Conservation (phyloP, 2,329 filamentous ascomycete species). For the Orbilia blumenaviensis region DNA sequence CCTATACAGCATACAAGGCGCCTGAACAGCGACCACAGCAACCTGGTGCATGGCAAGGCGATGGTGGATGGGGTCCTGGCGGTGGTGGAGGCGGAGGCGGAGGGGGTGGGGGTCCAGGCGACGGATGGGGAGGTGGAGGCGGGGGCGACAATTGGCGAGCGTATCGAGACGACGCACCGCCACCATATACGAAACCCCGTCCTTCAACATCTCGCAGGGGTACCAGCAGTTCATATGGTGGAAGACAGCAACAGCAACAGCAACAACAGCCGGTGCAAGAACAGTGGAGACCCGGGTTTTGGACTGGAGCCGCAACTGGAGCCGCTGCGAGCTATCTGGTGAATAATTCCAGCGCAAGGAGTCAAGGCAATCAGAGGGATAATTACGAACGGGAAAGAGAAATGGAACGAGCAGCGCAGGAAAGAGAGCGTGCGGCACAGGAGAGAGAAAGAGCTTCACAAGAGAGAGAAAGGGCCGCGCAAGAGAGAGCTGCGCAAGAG, state of each 20-base stretch:
- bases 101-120: slow-evolving; percentile 32
- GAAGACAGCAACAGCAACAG: slow-evolving; percentile 9
- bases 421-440: slow-evolving; percentile 14
- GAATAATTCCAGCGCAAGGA: slow-evolving; percentile 20
- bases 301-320: slow-evolving; percentile 48
- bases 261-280: slow-evolving; percentile 22
- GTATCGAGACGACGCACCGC: slow-evolving; percentile 44
- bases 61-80: slow-evolving; percentile 8
- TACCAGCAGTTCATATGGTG: slow-evolving; percentile 8
- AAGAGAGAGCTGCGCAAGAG: background rate
- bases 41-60: slow-evolving; percentile 16
- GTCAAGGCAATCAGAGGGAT: slow-evolving; percentile 3
- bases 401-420: slow-evolving; percentile 4
- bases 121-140: slow-evolving; percentile 46
- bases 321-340: slow-evolving; percentile 31
- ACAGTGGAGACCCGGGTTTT: slow-evolving; percentile 49
- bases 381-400: slow-evolving; percentile 18
- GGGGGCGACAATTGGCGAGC: slow-evolving; percentile 48
- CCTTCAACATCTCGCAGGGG: slow-evolving; percentile 30
- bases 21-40: slow-evolving; percentile 38
- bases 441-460: slow-evolving; percentile 9
- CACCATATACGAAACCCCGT: slow-evolving; percentile 33
- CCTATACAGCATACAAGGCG: slow-evolving; percentile 32
- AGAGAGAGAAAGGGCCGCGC: slow-evolving; percentile 4
- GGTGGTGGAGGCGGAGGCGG: background rate